Evolutionary conservation across 164 flowering plant genomes (phyloP).

Genomic region (Buxus sempervirens): DNA sequence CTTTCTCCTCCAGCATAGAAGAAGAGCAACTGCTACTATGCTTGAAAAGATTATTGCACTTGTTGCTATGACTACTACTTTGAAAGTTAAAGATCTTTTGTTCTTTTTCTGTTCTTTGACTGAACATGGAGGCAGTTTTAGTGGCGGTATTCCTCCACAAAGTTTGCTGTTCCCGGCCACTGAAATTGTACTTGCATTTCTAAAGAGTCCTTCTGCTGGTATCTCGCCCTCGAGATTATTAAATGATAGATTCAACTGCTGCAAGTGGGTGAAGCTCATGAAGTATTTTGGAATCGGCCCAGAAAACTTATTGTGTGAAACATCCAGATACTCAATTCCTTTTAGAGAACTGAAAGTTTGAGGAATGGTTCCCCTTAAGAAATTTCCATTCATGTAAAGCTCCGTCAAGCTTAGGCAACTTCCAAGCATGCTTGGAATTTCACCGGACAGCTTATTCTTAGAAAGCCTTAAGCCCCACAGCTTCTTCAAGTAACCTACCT

Average conservation of each 20-base stretch:
- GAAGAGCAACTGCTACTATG: too few relatives aligned
- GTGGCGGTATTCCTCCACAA: neutral
- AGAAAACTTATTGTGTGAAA: constrained; percentile 1
- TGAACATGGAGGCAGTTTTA: neutral
- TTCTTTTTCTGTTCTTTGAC: neutral
- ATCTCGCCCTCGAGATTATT: constrained; percentile 3
- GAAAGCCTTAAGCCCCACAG: neutral
- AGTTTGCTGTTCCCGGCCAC: neutral
- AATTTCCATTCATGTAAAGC: neutral
- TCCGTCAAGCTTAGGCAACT: neutral
- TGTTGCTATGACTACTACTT: neutral
- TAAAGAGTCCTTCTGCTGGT: constrained; percentile 3
- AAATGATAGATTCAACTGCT: constrained; percentile 2
- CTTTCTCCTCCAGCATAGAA: neutral
- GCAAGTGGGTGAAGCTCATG: neutral
- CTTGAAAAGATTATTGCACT: neutral
- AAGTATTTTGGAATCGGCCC: constrained; percentile 16
- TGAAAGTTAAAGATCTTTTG: neutral
- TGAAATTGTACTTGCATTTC: constrained; percentile 7
- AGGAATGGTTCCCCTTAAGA: neutral
- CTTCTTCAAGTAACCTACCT: neutral
- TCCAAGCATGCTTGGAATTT: constrained; percentile 6
- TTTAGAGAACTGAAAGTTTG: neutral
- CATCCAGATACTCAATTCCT: neutral
- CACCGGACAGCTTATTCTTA: constrained; percentile 11